phyloP scores from a whole-genome alignment of 805 yeast species.

The Huiozyma naganishii region DNA sequence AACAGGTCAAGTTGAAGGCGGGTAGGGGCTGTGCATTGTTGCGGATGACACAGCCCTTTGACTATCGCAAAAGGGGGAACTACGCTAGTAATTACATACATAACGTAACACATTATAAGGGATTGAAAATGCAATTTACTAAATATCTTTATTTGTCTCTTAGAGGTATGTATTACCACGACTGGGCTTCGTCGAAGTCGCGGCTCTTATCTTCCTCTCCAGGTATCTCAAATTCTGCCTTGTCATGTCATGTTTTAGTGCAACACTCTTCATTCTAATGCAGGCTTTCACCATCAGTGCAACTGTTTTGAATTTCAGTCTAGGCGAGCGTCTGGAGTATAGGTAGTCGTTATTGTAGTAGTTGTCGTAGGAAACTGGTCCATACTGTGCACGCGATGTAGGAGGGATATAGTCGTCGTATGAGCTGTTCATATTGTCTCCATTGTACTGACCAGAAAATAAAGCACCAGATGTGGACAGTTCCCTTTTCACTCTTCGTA shows the following conservation, averaged over 20 bases:
- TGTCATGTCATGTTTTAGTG: constrained; percentile 18
- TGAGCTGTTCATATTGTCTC: not conserved
- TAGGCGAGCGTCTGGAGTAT: not conserved
- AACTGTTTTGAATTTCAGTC: constrained; percentile 19
- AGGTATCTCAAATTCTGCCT: constrained; percentile 17
- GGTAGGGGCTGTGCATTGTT: not conserved
- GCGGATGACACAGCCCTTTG: too few relatives aligned
- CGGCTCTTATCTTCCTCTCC: constrained; percentile 19
- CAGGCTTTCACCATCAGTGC: constrained; percentile 23
- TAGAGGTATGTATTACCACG: constrained; percentile 12
- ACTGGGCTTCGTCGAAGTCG: constrained; percentile 11
- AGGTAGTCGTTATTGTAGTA: not conserved
- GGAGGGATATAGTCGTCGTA: not conserved
- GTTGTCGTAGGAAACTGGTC: not conserved
- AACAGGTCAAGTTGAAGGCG: not conserved
- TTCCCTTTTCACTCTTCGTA: constrained; percentile 19
- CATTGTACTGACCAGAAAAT: not conserved
- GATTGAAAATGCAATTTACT: too few relatives aligned
- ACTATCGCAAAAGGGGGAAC: too few relatives aligned
- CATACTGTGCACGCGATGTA: not conserved
- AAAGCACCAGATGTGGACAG: constrained; percentile 3
- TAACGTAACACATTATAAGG: too few relatives aligned
- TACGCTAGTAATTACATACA: too few relatives aligned
- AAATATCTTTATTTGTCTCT: too few relatives aligned
- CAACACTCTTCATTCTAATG: constrained; percentile 20